A percentile compares a stretch with the other conserved stretches of the same genome.
These are phyloP conservation scores for Mortierella sp. DNA, from an alignment of 371 early-diverging fungal genomes.

Conservation along the genomic window DNA sequence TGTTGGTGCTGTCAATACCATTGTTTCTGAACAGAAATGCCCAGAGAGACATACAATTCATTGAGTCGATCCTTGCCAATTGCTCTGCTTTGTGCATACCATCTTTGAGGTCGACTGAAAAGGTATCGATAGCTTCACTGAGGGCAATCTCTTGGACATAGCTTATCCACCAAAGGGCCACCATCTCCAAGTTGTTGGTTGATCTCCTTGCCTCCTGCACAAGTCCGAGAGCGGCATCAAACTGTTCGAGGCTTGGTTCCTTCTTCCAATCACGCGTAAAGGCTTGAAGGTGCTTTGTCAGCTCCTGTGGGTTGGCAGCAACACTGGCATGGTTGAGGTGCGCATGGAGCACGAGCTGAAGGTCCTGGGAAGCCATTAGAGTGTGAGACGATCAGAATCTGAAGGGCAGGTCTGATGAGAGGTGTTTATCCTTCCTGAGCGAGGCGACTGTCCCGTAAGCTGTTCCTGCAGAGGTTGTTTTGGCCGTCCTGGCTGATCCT, in stretches of 20 bases:
- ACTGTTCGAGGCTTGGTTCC: conserved; percentile 48
- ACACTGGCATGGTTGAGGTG: conserved; percentile 42
- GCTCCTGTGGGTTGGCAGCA: conserved; percentile 25
- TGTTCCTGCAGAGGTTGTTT: neutral
- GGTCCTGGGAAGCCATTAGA: conserved; percentile 32
- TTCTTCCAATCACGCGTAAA: conserved; percentile 51
- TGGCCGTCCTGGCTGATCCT: neutral
- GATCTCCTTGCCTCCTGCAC: conserved; percentile 25
- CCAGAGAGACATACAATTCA: neutral
- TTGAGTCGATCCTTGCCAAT: neutral
- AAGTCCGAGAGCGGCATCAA: conserved; percentile 35
- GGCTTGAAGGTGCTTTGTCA: conserved; percentile 32
- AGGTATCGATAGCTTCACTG: conserved; percentile 20
- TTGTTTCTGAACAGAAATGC: neutral
- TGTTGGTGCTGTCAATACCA: neutral
- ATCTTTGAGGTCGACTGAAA: conserved; percentile 28
- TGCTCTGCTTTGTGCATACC: conserved; percentile 19
- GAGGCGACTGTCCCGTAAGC: neutral
- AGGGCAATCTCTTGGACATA: conserved; percentile 36
- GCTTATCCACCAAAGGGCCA: conserved; percentile 39
- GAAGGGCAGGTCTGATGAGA: neutral
- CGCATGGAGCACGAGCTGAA: conserved; percentile 45
- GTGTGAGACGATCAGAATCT: conserved; percentile 9
- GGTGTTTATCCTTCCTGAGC: conserved; percentile 4
- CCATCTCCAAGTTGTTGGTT: conserved; percentile 18